These are phyloP conservation scores for Epichloe gansuensis DNA, from an alignment of 2,329 filamentous ascomycete genomes.

Conservation along the genomic window DNA sequence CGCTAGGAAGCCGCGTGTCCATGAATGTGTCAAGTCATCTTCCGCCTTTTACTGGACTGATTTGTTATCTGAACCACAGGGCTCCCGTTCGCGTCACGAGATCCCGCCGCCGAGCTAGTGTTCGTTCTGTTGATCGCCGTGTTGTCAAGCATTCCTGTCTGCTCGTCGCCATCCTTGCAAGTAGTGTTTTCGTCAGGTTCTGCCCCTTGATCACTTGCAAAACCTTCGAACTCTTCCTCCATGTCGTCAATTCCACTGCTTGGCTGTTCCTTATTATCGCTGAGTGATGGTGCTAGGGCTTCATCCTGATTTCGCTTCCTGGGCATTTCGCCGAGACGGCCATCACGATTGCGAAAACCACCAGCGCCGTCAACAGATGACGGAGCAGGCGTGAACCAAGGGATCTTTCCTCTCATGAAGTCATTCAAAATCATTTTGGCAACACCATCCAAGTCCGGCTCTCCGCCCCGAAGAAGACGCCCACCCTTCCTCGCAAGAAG, in stretches of 20 bases:
- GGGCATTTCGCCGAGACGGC: slow-evolving; percentile 74
- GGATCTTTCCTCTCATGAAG: slow-evolving; percentile 87
- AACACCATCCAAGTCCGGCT: slow-evolving; percentile 86
- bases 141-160: neutral
- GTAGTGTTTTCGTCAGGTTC: neutral
- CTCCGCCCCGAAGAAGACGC: slow-evolving; percentile 77
- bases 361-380: slow-evolving; percentile 35
- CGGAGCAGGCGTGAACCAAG: slow-evolving; percentile 86
- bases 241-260: neutral
- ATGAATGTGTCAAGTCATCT: neutral
- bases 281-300: slow-evolving; percentile 20
- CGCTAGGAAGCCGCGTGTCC: no score
- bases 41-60: neutral
- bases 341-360: slow-evolving; percentile 56
- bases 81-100: neutral
- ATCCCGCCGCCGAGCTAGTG: neutral
- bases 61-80: neutral
- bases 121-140: neutral
- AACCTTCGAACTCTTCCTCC: neutral
- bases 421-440: slow-evolving; percentile 97
- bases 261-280: slow-evolving; percentile 11
- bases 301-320: slow-evolving; percentile 61
- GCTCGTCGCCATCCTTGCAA: no score
- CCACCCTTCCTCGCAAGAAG: slow-evolving; percentile 77
- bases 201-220: neutral